These are phyloP conservation scores for Magnolia sinica DNA, from an alignment of 164 flowering plant species.

Conservation along the genomic window DNA sequence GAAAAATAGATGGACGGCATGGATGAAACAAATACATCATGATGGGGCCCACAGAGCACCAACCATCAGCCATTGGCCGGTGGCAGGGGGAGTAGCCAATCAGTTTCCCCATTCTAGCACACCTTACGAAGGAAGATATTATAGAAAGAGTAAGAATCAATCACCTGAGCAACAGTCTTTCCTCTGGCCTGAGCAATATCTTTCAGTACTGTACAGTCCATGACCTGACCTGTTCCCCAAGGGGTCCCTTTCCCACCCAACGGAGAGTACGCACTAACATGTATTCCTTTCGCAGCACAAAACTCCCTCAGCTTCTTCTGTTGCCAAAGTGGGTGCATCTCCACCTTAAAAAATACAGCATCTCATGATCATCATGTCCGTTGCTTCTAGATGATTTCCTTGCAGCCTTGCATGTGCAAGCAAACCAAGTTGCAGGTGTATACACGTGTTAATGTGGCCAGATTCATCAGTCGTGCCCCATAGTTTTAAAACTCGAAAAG, in stretches of 20 bases:
- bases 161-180: too few species aligned
- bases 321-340: slow-evolving; percentile 30
- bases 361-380: not conserved
- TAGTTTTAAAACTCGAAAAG: not conserved
- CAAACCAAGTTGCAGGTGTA: not conserved
- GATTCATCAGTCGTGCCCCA: not conserved
- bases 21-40: too few species aligned
- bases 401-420: not conserved
- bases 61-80: too few species aligned
- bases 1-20: too few species aligned
- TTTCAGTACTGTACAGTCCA: slow-evolving; percentile 21
- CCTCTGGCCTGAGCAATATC: slow-evolving; percentile 20
- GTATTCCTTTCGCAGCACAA: slow-evolving; percentile 22
- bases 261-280: slow-evolving; percentile 31
- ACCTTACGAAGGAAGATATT: too few species aligned
- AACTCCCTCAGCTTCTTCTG: slow-evolving; percentile 28
- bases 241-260: slow-evolving; percentile 24
- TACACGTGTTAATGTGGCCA: not conserved
- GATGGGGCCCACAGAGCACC: too few species aligned
- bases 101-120: too few species aligned
- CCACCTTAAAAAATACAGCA: slow-evolving; percentile 22
- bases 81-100: too few species aligned
- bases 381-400: too few species aligned
- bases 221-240: slow-evolving; percentile 22
- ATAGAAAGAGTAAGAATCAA: too few species aligned